phyloP scores from a whole-genome alignment of 1,284 basidiomycete genomes.

The Cryptococcus amylolentus region DNA sequence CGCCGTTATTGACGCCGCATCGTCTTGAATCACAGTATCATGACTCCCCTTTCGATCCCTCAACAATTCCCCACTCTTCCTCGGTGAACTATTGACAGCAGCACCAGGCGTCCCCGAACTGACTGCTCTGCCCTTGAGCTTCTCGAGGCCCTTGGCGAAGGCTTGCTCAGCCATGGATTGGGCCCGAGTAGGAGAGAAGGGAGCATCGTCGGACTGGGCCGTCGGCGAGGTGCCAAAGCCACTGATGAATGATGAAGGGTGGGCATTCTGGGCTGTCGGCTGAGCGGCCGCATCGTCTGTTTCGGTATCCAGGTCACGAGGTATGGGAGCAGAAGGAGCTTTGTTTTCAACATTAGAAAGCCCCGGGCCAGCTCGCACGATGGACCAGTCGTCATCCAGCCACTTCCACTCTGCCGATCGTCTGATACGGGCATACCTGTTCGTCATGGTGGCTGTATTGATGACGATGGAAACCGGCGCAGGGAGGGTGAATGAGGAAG shows the following conservation, averaged over 20 bases:
- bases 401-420: conserved; percentile 76
- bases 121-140: conserved; percentile 41
- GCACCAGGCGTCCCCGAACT: background rate
- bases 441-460: conserved; percentile 36
- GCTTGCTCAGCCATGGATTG: conserved; percentile 49
- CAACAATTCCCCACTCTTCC: conserved; percentile 21
- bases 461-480: conserved; percentile 52
- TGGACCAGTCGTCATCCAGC: conserved; percentile 82
- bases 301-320: conserved; percentile 11
- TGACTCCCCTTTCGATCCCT: conserved; percentile 26
- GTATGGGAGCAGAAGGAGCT: conserved; percentile 13
- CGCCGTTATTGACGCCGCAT: background rate
- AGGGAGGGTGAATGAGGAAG: conserved; percentile 48
- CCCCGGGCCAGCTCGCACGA: conserved; percentile 51
- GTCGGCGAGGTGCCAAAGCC: conserved; percentile 18
- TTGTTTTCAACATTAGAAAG: background rate
- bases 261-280: background rate
- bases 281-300: background rate
- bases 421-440: conserved; percentile 53
- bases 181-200: conserved; percentile 12
- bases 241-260: conserved; percentile 21
- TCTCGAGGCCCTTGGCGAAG: conserved; percentile 49
- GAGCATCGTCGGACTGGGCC: background rate
- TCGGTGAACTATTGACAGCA: conserved; percentile 11
- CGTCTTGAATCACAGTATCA: conserved; percentile 24